Base-by-base conservation (phyloP, 495 filamentous ascomycete species). In the Thermochaetoides thermophila region DNA sequence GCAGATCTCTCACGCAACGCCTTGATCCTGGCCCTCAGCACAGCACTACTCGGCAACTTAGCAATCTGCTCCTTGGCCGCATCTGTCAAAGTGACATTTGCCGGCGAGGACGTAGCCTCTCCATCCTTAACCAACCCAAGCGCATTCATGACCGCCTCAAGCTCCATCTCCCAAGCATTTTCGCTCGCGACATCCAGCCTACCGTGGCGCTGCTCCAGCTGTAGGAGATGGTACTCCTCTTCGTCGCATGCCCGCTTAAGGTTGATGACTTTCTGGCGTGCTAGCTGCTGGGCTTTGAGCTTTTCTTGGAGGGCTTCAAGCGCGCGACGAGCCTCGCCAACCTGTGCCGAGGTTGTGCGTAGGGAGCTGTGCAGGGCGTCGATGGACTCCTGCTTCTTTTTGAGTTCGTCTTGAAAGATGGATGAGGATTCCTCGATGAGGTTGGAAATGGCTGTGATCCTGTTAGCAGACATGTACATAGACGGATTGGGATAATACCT, bases 341-440 rank as follows among this genome's bases (percentile, higher is more conserved):
- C 66, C 20, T 74, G 72, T 22, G 78, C 68, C n/a, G 84, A 85
- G 4, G 78, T 72, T 19, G 84, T 76, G 22, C 82, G 76, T 27
- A 97, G 74, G 16, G 74, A 70, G 16, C 65, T 56, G 47, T 93
- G 82, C 35, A 84, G 73, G 18, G 71, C 59, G 43, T 87, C 82
- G 37, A 93, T 76, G 12, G 73, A 65, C 18, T 78, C 71, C 60
- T 95, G 87, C 44, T 92, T 93, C 26, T 73, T 65, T 22, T 71
- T 75, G 19, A 91, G 61, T 38, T 78, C 78, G n/a, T 67, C 61
- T 14, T 78, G 73, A 50, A 93, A 81, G 24, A 81, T 73, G 15
- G 69, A 63, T 24, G 83, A 72, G 16, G 82, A 77, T 30, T 78
- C 71, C 7, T 69, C 68, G 9, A 97, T 68, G 38, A 91, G 67